These are phyloP conservation scores for Citrus hindsii DNA, from an alignment of 345 rosid genomes.

Conservation along the genomic window DNA sequence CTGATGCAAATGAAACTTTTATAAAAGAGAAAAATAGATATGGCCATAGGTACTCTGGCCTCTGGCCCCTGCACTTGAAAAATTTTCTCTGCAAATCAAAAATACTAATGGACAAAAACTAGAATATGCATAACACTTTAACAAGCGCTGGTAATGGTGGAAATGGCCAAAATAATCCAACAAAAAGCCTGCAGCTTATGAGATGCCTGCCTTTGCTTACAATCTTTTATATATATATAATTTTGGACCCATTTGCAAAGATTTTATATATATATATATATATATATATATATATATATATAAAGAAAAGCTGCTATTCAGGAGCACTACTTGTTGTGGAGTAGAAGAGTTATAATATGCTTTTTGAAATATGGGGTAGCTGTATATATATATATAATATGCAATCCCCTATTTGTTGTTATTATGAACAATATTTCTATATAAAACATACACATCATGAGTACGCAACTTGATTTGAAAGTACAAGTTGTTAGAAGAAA, in stretches of 20 bases:
- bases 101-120: conserved; percentile 32
- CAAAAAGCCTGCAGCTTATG: conserved; percentile 42
- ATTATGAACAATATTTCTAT: not conserved
- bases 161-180: conserved; percentile 34
- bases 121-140: conserved; percentile 35
- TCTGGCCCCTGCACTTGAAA: not conserved
- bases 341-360: not conserved
- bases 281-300: too few relatives aligned
- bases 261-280: not conserved
- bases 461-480: not conserved
- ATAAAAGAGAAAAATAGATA: not conserved
- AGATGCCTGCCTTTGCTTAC: conserved; percentile 12
- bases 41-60: not conserved
- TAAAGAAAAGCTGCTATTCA: conserved; percentile 9
- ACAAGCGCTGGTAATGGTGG: conserved; percentile 39
- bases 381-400: too few relatives aligned
- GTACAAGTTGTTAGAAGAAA: not conserved
- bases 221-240: not conserved
- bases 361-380: not conserved
- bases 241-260: not conserved
- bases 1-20: conserved; percentile 20
- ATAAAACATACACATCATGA: not conserved
- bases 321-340: conserved; percentile 9
- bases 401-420: not conserved
- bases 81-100: conserved; percentile 1